phyloP scores from a whole-genome alignment of 495 filamentous ascomycete genomes.

The Penicillium parvum region DNA sequence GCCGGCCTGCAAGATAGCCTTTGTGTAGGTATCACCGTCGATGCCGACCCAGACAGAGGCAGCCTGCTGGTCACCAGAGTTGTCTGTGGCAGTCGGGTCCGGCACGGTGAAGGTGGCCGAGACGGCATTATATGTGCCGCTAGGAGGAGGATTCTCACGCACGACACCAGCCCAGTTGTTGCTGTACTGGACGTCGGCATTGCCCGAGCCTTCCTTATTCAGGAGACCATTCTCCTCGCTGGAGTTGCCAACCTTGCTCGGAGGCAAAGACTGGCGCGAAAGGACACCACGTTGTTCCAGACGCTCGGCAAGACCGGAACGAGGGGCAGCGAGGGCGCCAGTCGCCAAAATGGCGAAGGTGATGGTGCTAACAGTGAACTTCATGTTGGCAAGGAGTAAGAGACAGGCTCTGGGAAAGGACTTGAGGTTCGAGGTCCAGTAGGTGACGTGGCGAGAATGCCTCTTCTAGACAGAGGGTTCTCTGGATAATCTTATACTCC shows the following conservation, averaged over 20 bases:
- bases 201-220: conserved; percentile 11
- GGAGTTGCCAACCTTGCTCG: conserved; percentile 7
- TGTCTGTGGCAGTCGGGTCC: conserved; percentile 38
- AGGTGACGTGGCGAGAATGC: neutral
- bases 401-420: neutral
- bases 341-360: conserved; percentile 21
- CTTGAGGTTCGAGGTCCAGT: neutral
- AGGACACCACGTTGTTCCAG: conserved; percentile 24
- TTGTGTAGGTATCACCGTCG: conserved; percentile 54
- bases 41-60: conserved; percentile 63
- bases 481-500: conserved; percentile 13
- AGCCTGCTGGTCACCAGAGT: conserved; percentile 34
- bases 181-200: conserved; percentile 41
- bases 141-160: conserved; percentile 37
- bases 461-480: neutral
- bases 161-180: conserved; percentile 61
- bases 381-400: conserved; percentile 19
- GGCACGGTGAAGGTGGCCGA: conserved; percentile 55
- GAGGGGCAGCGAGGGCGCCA: conserved; percentile 26
- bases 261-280: conserved; percentile 22
- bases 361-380: conserved; percentile 19
- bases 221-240: conserved; percentile 14
- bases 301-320: conserved; percentile 24
- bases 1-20: conserved; percentile 58
- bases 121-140: conserved; percentile 48